Base-by-base conservation (phyloP, 805 yeast species). In the Wickerhamiella kurtzmanii region DNA sequence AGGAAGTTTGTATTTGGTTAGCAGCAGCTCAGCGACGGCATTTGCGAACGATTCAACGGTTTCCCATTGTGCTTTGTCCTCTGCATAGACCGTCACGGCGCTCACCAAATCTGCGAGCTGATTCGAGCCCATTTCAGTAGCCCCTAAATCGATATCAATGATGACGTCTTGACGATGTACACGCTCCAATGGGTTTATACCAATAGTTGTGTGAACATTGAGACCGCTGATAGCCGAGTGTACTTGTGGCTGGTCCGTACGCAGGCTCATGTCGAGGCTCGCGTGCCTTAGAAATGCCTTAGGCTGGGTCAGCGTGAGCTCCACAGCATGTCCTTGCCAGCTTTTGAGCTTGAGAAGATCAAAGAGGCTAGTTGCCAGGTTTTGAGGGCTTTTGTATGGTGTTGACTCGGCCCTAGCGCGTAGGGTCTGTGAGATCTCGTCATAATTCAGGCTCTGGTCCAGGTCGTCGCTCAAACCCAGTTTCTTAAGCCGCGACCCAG, bases 41-140 rank as follows among this genome's bases (percentile, higher is more conserved):
- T 78, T 74, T 2, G 84, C 94, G 42, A 92, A 70, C 0, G 96
- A 96, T 60, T 92, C 99, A 1, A 92, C 94, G 0, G 99, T 92
- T 57, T 84, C 81, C 67, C 85, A 92, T 52, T 78, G 77, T 1
- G 95, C 74, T n/a, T 59, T 60, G 2, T 61, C 11, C 6, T 40
- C 50, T 3, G 48, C 49, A 4, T 47, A 43, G 16, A 45, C 44
- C 22, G 46, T 52, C 37, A 47, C 48, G 37, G 53, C 53, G 44
- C 44, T 55, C 37, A 47, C 49, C 35, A 18, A 55, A 41, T 41
- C 48, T 20, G 22, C 49, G 22, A 21, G 22, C 40, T 11, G n/a
- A 18, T 11, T 11, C 19, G 40, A 11, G 20, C 8, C 41, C 6
- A 25, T 11, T 6, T 11, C 11, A 25, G 32, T 11, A 6, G 32